Conservation (phyloP, 2,329 filamentous ascomycete species). For the Fusarium sp. region DNA sequence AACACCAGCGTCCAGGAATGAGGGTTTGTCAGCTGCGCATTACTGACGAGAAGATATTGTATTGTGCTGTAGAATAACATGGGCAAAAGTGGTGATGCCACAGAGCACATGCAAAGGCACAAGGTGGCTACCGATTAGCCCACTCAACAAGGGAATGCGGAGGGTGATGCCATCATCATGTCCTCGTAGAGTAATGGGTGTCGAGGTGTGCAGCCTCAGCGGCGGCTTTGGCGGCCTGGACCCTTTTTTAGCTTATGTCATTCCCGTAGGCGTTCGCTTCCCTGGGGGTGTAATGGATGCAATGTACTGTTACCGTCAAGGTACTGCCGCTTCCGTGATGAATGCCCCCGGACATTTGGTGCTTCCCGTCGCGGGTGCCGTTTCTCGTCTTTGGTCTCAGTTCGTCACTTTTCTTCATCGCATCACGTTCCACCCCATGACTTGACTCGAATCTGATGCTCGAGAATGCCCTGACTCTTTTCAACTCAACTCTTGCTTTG, state of each 20-base stretch:
- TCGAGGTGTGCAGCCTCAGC: conserved; percentile 18
- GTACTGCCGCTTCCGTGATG: conserved; percentile 19
- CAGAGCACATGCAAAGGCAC: conserved; percentile 18
- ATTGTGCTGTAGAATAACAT: neutral
- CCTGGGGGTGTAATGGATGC: neutral
- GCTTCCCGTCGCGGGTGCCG: conserved; percentile 9
- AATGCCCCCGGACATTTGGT: conserved; percentile 21
- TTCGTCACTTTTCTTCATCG: neutral
- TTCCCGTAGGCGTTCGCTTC: neutral
- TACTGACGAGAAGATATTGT: neutral
- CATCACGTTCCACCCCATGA: conserved; percentile 9
- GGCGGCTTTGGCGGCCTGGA: conserved; percentile 23
- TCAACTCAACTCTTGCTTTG: neutral
- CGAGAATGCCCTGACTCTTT: conserved; percentile 9
- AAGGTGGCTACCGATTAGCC: conserved; percentile 13
- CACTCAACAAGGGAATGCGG: neutral
- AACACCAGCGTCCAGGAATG: conserved; percentile 1
- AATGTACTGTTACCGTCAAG: conserved; percentile 6
- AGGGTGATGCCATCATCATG: conserved; percentile 36
- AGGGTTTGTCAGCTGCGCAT: conserved; percentile 15
- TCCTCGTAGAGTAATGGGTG: conserved; percentile 6
- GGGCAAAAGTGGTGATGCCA: conserved; percentile 35
- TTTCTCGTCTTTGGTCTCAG: neutral
- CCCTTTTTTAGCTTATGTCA: conserved; percentile 25
- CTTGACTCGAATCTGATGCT: conserved; percentile 5